Conservation (phyloP, 768 basidiomycete species). For the Trametes punicea region DNA sequence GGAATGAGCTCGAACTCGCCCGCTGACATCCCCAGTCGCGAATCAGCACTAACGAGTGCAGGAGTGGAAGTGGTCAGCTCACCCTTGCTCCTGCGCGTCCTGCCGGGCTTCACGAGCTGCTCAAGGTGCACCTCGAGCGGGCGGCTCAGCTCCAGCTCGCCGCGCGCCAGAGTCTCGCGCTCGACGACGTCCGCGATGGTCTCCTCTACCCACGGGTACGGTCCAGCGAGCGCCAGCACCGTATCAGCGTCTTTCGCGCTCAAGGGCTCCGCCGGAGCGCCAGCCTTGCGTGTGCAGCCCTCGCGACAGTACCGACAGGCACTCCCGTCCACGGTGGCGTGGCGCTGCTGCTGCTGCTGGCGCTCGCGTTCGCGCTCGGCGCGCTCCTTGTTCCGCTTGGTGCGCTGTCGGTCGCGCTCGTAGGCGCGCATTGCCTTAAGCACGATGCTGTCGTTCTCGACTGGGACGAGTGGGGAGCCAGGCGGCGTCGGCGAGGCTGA, state of each 20-base stretch:
- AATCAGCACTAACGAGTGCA: background rate
- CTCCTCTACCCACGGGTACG: conserved; percentile 4
- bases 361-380: conserved; percentile 29
- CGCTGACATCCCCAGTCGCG: conserved; percentile 28
- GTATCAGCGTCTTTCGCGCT: conserved; percentile 1
- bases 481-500: background rate
- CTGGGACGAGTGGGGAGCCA: background rate
- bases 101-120: conserved; percentile 30
- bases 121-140: conserved; percentile 26
- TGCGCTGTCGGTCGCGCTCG: conserved; percentile 48
- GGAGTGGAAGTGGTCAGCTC: conserved; percentile 19
- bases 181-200: conserved; percentile 19
- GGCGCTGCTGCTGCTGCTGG: conserved; percentile 4
- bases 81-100: conserved; percentile 43
- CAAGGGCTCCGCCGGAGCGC: background rate
- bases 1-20: conserved; percentile 59
- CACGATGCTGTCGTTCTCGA: conserved; percentile 18
- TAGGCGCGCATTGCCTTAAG: conserved; percentile 44
- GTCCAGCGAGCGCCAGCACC: background rate
- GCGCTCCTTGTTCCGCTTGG: conserved; percentile 37
- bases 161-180: conserved; percentile 10
- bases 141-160: background rate
- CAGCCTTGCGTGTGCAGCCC: background rate
- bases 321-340: background rate
- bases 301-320: conserved; percentile 2